phyloP scores from a whole-genome alignment of 1,139 yeast genomes.

The Sugiyamaella sp. region DNA sequence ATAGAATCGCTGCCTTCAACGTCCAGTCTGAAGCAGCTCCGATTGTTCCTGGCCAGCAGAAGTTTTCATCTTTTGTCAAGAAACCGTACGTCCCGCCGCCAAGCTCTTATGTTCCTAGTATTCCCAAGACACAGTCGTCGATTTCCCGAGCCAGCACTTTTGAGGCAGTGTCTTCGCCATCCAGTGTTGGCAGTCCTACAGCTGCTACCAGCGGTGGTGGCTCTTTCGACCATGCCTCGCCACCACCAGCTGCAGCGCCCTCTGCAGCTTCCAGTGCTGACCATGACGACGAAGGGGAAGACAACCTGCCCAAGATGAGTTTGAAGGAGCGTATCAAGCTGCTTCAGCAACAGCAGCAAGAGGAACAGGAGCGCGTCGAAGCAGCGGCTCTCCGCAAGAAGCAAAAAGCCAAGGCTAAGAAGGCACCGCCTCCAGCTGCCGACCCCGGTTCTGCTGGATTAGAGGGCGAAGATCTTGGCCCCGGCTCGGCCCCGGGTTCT shows the following conservation, averaged over 20 bases:
- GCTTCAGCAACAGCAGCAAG: slow-evolving; percentile 78
- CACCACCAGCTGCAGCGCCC: slow-evolving; percentile 28
- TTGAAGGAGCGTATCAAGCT: slow-evolving; percentile 84
- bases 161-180: neutral
- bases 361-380: slow-evolving; percentile 75
- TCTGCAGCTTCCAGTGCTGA: slow-evolving; percentile 2
- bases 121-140: slow-evolving; percentile 26
- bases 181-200: slow-evolving; percentile 16
- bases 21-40: slow-evolving; percentile 45
- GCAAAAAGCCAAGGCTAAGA: slow-evolving; percentile 44
- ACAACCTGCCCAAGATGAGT: slow-evolving; percentile 71
- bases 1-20: slow-evolving; percentile 52
- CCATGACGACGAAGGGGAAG: slow-evolving; percentile 40
- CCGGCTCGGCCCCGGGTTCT: too few relatives aligned
- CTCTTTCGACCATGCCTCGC: neutral
- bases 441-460: slow-evolving; percentile 20
- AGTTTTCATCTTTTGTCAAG: slow-evolving; percentile 42
- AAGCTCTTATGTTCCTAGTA: slow-evolving; percentile 46
- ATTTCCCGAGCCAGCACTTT: slow-evolving; percentile 25
- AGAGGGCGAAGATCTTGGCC: neutral
- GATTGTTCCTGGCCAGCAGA: slow-evolving; percentile 43
- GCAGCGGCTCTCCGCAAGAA: slow-evolving; percentile 65
- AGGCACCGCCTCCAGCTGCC: slow-evolving; percentile 18
- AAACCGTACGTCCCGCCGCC: slow-evolving; percentile 48
- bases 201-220: slow-evolving; percentile 19